Conservation (phyloP, 306 rosid genomes). For the Clitoria ternatea region DNA sequence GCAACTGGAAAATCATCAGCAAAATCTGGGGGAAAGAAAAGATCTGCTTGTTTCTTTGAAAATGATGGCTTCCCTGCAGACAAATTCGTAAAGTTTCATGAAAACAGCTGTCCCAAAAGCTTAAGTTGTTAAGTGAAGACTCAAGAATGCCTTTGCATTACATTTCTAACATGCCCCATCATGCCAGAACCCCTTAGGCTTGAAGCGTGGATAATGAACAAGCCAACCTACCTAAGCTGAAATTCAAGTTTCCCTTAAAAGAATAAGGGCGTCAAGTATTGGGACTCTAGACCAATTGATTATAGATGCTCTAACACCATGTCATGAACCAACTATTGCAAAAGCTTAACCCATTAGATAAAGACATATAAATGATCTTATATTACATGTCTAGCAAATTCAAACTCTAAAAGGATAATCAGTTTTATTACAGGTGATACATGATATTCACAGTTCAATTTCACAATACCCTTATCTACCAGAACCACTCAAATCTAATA, state of each 20-base stretch:
- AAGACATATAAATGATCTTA: neutral
- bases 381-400: neutral
- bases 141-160: neutral
- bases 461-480: conserved; percentile 10
- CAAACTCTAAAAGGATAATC: conserved; percentile 10
- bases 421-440: conserved; percentile 2
- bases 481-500: neutral
- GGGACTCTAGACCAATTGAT: neutral
- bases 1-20: conserved; percentile 98
- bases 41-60: conserved; percentile 98
- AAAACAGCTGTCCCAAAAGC: neutral
- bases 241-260: neutral
- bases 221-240: neutral
- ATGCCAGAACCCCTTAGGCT: neutral
- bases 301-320: neutral
- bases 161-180: neutral
- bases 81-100: conserved; percentile 16
- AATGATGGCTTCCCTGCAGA: conserved; percentile 90
- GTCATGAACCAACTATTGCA: neutral
- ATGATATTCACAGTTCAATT: conserved; percentile 9
- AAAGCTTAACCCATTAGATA: neutral
- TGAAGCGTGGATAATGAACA: neutral
- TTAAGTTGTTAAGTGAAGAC: neutral
- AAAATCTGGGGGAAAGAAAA: conserved; percentile 99
- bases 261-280: neutral